Evolutionary conservation across 345 rosid species (phyloP), one percentile per base, ranked within the genome.

Genomic region (Conringia planisiliqua): DNA sequence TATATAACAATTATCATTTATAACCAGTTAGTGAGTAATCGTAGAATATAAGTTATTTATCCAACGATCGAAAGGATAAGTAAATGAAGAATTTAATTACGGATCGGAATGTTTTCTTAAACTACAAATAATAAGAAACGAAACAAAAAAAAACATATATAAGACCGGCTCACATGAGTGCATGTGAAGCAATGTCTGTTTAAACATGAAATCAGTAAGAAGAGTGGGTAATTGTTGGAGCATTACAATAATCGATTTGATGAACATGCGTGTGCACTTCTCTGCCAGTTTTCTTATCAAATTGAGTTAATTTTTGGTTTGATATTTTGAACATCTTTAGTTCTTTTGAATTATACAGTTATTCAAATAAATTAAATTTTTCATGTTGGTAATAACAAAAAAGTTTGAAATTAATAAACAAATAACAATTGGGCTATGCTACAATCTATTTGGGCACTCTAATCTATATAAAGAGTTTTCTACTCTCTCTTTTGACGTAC

Each of bases 171-270:
- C 75, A 70, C 80, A 70, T 70, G 80, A 76, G 66, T 62, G 54
- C 80, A 76, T 76, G 75, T 76, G 80, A 63, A 70, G 71, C 54
- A 63, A 46, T 38, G 22, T 14, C 13, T 69, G 61, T 27, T 47
- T 62, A 58, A 74, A 75, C 79, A 76, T 55, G 71, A 52, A 52
- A 61, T 44, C 70, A 24, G 79, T 52, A 76, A 69, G 74, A 61
- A 68, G 68, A 76, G 65, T 69, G 56, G 79, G 74, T 69, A 42
- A 69, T 16, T 62, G 64, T 76, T 69, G 59, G 66, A 69, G 43
- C 69, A 52, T 68, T 61, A 68, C 65, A 52, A 52, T 62, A n/a
- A 50, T 52, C 43, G 42, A 16, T 62, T 42, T 62, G 33, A 52
- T 52, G 7, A 69, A 68, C 26, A 74, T 57, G 36, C 29, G 38